Evolutionary conservation across 768 basidiomycete species (phyloP), one percentile per base, ranked within the genome.

Genomic region (Polyporus arcularius): DNA sequence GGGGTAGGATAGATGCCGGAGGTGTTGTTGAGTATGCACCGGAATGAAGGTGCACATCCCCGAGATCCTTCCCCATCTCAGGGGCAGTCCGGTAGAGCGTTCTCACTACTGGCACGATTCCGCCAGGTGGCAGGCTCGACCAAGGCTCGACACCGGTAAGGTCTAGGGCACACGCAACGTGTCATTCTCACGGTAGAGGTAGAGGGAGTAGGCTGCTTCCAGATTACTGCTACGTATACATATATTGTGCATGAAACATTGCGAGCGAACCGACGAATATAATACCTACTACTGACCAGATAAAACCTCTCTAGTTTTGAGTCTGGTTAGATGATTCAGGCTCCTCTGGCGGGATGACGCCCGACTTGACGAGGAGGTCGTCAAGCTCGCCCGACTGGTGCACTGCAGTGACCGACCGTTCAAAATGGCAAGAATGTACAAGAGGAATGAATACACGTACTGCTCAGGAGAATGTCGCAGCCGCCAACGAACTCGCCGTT

Each of bases 401-500:
- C 96, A 99, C 94, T 96, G 65, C 31, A 53, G 55, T 56, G 60
- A 57, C 43, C 41, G 39, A 8, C 21, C 8, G 21, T 4, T 28
- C 9, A 26, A 48, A 26, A 18, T 26, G 31, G 52, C 49, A 52
- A 16, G 31, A 53, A 38, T 16, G 14, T 55, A 56, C 21, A 48
- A 12, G 47, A 18, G 14, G 30, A 16, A 42, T 39, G 28, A 12
- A 26, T 4, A 50, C 35, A 62, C 53, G 26, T 45, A 86, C 94
- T 97, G 65, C 86, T 84, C 30, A 98, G 74, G 21, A 98, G 76
- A 67, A 99, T 98, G 76, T 99, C 96, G 73, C 96, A 97, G 55
- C 96, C 97, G 35, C 96, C 96, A 43, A 99, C 81, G 69, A 99
- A 99, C 72, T 97, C 95, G 4, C 96, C 96, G 55, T 92, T 87